phyloP scores from a whole-genome alignment of 169 alveolate genomes.

The Theileria sp. region DNA sequence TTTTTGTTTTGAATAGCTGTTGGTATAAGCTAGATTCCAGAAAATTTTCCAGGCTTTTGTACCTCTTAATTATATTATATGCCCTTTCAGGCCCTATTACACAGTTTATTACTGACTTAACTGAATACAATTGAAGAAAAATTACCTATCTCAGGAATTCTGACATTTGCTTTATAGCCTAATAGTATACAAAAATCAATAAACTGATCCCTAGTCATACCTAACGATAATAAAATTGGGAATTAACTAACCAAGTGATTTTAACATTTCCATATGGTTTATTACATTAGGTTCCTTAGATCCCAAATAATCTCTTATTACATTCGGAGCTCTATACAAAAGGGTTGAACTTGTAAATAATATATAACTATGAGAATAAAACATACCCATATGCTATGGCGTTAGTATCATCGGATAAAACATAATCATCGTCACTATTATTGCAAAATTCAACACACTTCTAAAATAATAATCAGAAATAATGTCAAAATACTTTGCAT shows the following conservation, averaged over 20 bases:
- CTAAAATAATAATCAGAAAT: not conserved
- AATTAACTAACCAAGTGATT: slow-evolving; percentile 26
- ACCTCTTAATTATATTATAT: slow-evolving; percentile 30
- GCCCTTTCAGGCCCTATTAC: slow-evolving; percentile 58
- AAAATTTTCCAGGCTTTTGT: slow-evolving; percentile 29
- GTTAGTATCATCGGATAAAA: slow-evolving; percentile 59
- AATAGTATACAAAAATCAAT: slow-evolving; percentile 49
- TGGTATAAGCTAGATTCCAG: slow-evolving; percentile 25
- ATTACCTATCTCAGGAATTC: slow-evolving; percentile 51
- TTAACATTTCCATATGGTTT: slow-evolving; percentile 32
- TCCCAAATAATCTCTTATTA: slow-evolving; percentile 56
- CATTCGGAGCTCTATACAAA: slow-evolving; percentile 60
- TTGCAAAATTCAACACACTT: slow-evolving; percentile 61
- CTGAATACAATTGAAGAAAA: not conserved
- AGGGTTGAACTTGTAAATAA: not conserved
- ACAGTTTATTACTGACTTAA: not conserved
- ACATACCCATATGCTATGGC: slow-evolving; percentile 59
- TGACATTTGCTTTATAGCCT: slow-evolving; percentile 36
- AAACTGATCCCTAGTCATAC: slow-evolving; percentile 44
- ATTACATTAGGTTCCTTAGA: slow-evolving; percentile 39
- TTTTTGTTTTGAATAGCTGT: slow-evolving; percentile 11
- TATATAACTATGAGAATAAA: not conserved
- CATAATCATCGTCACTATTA: slow-evolving; percentile 26
- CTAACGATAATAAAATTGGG: not conserved
- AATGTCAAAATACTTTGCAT: not conserved